Evolutionary conservation across 257 asterid species (phyloP), one percentile per base, ranked within the genome.

Genomic region (Penstemon davidsonii): DNA sequence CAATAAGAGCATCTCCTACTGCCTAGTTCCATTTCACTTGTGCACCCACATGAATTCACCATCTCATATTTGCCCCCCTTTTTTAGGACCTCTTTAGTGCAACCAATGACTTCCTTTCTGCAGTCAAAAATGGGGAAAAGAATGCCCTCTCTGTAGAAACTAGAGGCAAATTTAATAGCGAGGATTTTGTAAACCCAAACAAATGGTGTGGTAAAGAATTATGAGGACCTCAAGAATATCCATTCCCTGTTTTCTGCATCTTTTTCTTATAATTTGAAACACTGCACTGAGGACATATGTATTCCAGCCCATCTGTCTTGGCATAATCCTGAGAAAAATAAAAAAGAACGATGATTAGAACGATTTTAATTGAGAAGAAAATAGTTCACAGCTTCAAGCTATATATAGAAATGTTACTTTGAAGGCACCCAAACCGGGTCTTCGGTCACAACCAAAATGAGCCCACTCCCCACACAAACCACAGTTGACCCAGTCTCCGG

Each of bases 391-490:
- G 7, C 25, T 46, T 11, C 70, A 6, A 75, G 75, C 5, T 61
- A 63, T 61, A 47, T 67, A n/a, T 9, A 64, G 64, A 65, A 45
- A 43, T 5, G 36, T 57, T 83, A 93, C 99, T 83, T 93, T 93
- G 76, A 94, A 94, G 73, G 99, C 96, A 10, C 99, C 99, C 76
- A 94, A 89, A 42, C 99, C 99, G 11, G 91, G 97, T 42, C 99
- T 73, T 55, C 96, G 81, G 58, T 94, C 99, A 71, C 99, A 94
- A 46, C 99, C 99, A 57, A 94, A 91, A 81, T 94, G 99, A 3
- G 99, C 99, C 99, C 99, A 91, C 83, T 94, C 99, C 53, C 99
- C 99, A 45, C 99, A 94, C 56, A 91, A 74, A 12, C 99, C 96
- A 19, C 99, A 94, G 81, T 94, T 94, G 18, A 94, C 99, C 99